Percentiles rank a stretch among this genome's conserved stretches.
phyloP scores from a whole-genome alignment of 768 basidiomycete species.

The Suillus alpinus region DNA sequence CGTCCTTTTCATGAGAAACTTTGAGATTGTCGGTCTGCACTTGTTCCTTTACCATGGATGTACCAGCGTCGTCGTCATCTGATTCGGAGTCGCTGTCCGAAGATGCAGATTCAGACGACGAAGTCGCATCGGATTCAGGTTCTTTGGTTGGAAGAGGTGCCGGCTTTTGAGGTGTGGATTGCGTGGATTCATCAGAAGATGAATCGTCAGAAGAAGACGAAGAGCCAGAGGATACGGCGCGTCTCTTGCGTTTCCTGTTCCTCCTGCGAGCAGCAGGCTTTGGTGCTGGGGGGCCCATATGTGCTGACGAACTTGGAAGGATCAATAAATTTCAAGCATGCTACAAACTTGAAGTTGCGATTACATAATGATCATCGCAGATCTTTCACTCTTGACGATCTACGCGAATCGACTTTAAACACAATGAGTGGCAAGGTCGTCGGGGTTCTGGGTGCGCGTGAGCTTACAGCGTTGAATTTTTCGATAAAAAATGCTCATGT shows the following conservation, averaged over 20 bases:
- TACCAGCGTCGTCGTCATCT: slow-evolving; percentile 1
- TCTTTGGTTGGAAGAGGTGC: slow-evolving; percentile 3
- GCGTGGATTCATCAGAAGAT: slow-evolving; percentile 13
- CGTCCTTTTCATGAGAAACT: background rate
- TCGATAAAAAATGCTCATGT: slow-evolving; percentile 10
- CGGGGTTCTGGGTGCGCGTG: slow-evolving; percentile 30
- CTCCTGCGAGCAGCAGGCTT: slow-evolving; percentile 40
- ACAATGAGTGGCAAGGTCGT: slow-evolving; percentile 25
- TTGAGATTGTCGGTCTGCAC: background rate
- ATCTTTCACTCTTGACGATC: background rate
- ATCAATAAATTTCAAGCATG: background rate
- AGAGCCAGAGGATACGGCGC: slow-evolving; percentile 41
- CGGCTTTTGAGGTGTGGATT: slow-evolving; percentile 1
- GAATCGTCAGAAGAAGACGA: slow-evolving; percentile 38
- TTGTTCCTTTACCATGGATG: background rate
- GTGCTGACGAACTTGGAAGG: slow-evolving; percentile 1
- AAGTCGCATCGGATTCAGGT: slow-evolving; percentile 9
- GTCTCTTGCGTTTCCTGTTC: slow-evolving; percentile 54
- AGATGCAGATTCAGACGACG: slow-evolving; percentile 17
- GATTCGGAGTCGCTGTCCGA: slow-evolving; percentile 16
- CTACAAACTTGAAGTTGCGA: background rate
- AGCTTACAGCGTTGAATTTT: slow-evolving; percentile 4
- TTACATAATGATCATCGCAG: slow-evolving; percentile 1
- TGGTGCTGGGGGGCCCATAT: slow-evolving; percentile 28
- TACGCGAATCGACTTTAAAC: background rate